A percentile compares a stretch with the other conserved stretches of the same genome.
phyloP scores from a whole-genome alignment of 1,284 basidiomycete genomes.

The Irpex sp. region DNA sequence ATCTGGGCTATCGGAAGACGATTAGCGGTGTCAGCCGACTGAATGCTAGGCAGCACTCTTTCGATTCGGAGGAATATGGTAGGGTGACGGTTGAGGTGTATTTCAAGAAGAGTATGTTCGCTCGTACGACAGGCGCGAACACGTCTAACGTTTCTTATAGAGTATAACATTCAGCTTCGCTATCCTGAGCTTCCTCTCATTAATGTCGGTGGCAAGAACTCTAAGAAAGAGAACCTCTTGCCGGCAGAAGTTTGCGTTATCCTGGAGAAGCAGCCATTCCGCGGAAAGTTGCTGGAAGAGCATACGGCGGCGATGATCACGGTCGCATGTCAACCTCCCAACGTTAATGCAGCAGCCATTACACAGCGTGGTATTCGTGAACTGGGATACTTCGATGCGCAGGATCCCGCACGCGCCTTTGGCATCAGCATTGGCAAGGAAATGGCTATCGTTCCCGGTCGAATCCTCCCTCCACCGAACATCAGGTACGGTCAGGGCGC shows the following conservation, averaged over 20 bases:
- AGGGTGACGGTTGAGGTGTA: constrained; percentile 60
- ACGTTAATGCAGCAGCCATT: constrained; percentile 60
- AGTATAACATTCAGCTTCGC: constrained; percentile 49
- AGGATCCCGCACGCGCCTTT: constrained; percentile 49
- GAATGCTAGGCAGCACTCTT: constrained; percentile 49
- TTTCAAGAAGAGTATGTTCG: constrained; percentile 51
- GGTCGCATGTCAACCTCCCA: constrained; percentile 64
- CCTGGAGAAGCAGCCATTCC: constrained; percentile 63
- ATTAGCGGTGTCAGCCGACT: constrained; percentile 46
- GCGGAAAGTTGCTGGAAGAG: constrained; percentile 64
- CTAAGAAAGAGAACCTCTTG: constrained; percentile 40
- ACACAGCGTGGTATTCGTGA: constrained; percentile 50
- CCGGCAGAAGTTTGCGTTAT: constrained; percentile 73
- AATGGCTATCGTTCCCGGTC: constrained; percentile 73
- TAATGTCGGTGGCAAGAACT: constrained; percentile 50
- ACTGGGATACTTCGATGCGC: constrained; percentile 52
- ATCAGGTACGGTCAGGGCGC: constrained; percentile 51
- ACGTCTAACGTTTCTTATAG: constrained; percentile 30
- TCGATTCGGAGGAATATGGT: constrained; percentile 48
- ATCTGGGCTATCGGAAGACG: constrained; percentile 58
- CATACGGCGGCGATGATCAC: constrained; percentile 69
- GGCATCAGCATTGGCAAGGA: constrained; percentile 56
- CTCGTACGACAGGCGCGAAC: neutral
- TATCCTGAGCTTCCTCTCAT: constrained; percentile 56
- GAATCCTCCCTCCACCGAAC: constrained; percentile 57